Base-by-base conservation (phyloP, 2,329 filamentous ascomycete genomes). In the Cordyceps cateniannulata region DNA sequence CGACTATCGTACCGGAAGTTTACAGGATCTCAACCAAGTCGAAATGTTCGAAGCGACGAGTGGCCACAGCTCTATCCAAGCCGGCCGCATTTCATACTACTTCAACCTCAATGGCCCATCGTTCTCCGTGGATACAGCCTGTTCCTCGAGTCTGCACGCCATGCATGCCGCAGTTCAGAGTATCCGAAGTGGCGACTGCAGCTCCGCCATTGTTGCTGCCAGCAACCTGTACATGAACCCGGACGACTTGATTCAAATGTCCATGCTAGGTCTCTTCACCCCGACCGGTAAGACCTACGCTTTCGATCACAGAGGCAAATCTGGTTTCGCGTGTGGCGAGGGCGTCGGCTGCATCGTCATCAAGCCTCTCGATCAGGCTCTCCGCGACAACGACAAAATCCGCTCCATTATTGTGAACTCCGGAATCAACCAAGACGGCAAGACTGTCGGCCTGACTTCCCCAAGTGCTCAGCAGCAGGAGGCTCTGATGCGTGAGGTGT, bases 321-420 rank as follows among this genome's bases (percentile, higher is more conserved):
- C 32, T 44, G 86, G 86, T 0, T 89, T 85, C 65, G 84, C 79
- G 0, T 78, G 85, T 10, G 85, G 83, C 9, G 85, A 88, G 65
- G 85, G 84, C 4, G 77, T 80, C 22, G 82, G 75, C 7, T 75
- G 80, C 54, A 65, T 88, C 3, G 68, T 86, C 12, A 68, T 88
- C 14, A 87, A 87, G 71, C 78, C 76, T 1, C 73, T 87, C 0
- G 75, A 79, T 38, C 76, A 81, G 62, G 85, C 85, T 2, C 67
- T 85, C 25, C 71, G 68, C 47, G 83, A 84, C 63, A 80, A 80
- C 25, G 83, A 87, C 66, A 75, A 77, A 2, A 80, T 84, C 62
- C 73, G 77, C 42, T 79, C 79, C 14, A 72, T 84, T 38, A 81
- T 85, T 55, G 73, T 73, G 29, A 78, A 75, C 18, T 80, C 76